These are phyloP conservation scores for Penicillium flavigenum DNA, from an alignment of 495 filamentous ascomycete genomes.

Conservation along the genomic window DNA sequence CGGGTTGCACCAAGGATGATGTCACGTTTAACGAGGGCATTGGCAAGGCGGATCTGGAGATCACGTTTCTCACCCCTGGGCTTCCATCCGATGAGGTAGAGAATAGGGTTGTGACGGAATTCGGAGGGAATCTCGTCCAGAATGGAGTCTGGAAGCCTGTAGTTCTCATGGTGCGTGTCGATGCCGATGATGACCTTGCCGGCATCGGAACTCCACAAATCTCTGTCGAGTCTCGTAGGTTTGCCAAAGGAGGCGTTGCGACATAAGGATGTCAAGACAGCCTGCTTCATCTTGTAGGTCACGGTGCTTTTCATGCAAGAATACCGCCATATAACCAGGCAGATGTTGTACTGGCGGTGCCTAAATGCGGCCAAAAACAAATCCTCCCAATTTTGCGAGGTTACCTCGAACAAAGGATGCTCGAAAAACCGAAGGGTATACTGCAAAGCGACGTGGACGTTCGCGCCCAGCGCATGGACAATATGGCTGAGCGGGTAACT, in stretches of 20 bases:
- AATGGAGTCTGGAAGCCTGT: conserved; percentile 12
- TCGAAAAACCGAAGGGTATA: conserved; percentile 25
- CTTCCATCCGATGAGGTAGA: conserved; percentile 26
- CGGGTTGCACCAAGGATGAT: conserved; percentile 17
- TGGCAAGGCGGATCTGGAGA: conserved; percentile 28
- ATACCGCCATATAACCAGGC: conserved; percentile 50
- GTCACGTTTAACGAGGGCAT: conserved; percentile 31
- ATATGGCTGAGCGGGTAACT: conserved; percentile 23
- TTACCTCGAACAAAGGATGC: conserved; percentile 13
- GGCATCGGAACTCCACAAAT: conserved; percentile 28
- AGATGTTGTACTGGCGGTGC: conserved; percentile 39
- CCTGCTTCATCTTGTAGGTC: conserved; percentile 35
- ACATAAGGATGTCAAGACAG: conserved; percentile 29
- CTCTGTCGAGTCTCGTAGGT: conserved; percentile 11
- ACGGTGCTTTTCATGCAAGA: conserved; percentile 44
- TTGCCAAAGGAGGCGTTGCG: conserved; percentile 22
- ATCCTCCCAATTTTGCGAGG: conserved; percentile 22
- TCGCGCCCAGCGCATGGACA: conserved; percentile 20
- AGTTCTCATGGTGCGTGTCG: conserved; percentile 21
- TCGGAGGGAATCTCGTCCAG: conserved; percentile 28
- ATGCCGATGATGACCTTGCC: conserved; percentile 45
- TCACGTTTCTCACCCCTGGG: conserved; percentile 23
- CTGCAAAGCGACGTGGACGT: conserved; percentile 25
- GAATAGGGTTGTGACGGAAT: conserved; percentile 32
- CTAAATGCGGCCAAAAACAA: conserved; percentile 46